These are phyloP conservation scores for Chytriomyces sp. DNA, from an alignment of 192 early-diverging fungal genomes.

Conservation along the genomic window DNA sequence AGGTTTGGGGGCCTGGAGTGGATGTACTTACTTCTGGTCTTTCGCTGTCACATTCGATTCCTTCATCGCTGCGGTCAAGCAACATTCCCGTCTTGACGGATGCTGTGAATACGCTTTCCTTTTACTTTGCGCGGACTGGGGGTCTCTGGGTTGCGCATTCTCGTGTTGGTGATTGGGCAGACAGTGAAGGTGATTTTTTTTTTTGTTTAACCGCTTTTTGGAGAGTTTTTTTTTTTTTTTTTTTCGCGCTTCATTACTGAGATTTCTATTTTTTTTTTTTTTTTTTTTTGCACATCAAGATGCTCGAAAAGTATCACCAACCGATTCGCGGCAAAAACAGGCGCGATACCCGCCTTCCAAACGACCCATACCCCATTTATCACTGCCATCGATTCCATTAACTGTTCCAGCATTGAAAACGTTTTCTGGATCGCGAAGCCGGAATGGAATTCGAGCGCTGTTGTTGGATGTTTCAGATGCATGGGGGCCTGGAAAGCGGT, in stretches of 20 bases:
- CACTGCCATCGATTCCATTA: slow-evolving; percentile 25
- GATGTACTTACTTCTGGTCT: slow-evolving; percentile 29
- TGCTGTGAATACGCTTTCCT: slow-evolving; percentile 31
- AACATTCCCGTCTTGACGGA: slow-evolving; percentile 21
- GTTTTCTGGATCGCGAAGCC: slow-evolving; percentile 11
- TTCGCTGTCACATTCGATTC: slow-evolving; percentile 32
- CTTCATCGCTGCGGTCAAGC: slow-evolving; percentile 18
- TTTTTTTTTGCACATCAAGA: neutral
- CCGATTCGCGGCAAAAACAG: neutral
- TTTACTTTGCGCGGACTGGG: slow-evolving; percentile 28
- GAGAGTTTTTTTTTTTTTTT: too few species aligned
- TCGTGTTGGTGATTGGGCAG: slow-evolving; percentile 14
- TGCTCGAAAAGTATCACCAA: neutral
- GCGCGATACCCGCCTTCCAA: slow-evolving; percentile 34
- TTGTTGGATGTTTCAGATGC: slow-evolving; percentile 31
- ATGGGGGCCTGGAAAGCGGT: slow-evolving; percentile 32
- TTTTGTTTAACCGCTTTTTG: too few species aligned
- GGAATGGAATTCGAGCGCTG: slow-evolving; percentile 26
- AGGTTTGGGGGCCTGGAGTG: slow-evolving; percentile 41
- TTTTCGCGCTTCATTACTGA: too few species aligned
- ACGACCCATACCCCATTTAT: slow-evolving; percentile 28
- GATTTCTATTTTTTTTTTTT: too few species aligned
- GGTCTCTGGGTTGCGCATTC: slow-evolving; percentile 41
- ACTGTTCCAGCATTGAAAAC: slow-evolving; percentile 29
- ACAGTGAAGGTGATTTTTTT: neutral